Evolutionary conservation across 1,284 basidiomycete species (phyloP).

Genomic region (Stygiomarasmius scandens): DNA sequence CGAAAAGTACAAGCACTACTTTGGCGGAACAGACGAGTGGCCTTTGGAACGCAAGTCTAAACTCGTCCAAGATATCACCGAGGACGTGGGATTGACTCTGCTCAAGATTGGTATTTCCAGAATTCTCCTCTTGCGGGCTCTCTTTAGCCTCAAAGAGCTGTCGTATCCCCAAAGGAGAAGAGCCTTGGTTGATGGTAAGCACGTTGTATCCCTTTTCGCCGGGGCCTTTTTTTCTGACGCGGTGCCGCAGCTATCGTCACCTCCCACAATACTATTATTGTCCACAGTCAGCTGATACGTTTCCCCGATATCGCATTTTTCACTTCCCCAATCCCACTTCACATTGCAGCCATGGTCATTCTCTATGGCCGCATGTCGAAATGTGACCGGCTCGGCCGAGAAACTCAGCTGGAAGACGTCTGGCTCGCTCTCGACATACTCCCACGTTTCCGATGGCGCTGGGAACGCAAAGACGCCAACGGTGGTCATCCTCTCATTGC

Average conservation of each 20-base stretch:
- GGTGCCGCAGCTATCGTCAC: constrained; percentile 66
- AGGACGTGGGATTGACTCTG: constrained; percentile 76
- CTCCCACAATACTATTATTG: constrained; percentile 80
- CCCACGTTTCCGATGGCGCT: constrained; percentile 83
- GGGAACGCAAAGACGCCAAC: constrained; percentile 78
- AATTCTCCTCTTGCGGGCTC: constrained; percentile 70
- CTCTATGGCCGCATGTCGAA: constrained; percentile 81
- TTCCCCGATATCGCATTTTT: constrained; percentile 85
- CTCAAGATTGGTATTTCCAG: constrained; percentile 81
- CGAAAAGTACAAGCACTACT: constrained; percentile 70
- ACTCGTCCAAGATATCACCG: constrained; percentile 72
- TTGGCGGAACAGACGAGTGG: constrained; percentile 75
- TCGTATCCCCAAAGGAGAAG: constrained; percentile 62
- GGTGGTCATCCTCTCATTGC: constrained; percentile 81
- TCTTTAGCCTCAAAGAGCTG: constrained; percentile 75
- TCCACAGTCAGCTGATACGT: constrained; percentile 77
- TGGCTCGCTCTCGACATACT: constrained; percentile 84
- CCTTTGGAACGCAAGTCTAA: constrained; percentile 59
- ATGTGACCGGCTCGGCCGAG: constrained; percentile 62
- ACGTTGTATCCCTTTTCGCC: constrained; percentile 4
- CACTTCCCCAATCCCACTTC: constrained; percentile 80
- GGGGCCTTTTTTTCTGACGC: constrained; percentile 3
- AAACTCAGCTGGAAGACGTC: constrained; percentile 64
- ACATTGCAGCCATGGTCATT: constrained; percentile 86
- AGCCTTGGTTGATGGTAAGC: constrained; percentile 74